Evolutionary conservation across 2,329 filamentous ascomycete genomes (phyloP), one percentile per base, ranked within the genome.

Genomic region (Myriosclerotinia curreyana): DNA sequence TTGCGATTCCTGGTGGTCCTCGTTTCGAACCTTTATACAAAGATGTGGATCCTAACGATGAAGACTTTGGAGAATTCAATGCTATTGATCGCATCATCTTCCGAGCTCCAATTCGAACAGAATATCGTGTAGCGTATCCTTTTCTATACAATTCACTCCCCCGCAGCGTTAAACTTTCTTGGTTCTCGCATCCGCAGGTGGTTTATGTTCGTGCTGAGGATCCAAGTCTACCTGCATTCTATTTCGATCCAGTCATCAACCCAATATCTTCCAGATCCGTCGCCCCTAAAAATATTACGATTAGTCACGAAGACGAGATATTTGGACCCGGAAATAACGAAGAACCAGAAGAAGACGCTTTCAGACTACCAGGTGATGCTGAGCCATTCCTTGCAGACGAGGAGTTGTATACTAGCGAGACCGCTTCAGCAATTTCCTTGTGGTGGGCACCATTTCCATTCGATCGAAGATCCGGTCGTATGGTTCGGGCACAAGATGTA

Each of bases 401-500:
- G 72, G 90, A 95, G 46, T 80, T 99, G 1, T 94, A 92, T 73
- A 97, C 90, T 3, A 86, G 89, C 20, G 91, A 98, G 66, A 99
- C 95, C 5, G 85, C 93, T 3, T 89, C 92, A 15, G 96, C 95
- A 2, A 96, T 99, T 69, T 87, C 92, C 59, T 80, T 99, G 28
- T 99, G 95, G 94, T 99, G 96, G 96, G 94, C 95, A 36, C 96
- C 95, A 31, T 96, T 91, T 75, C 95, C 96, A 0, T 99, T 99
- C 75, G 88, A 99, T 77, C 88, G 92, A 72, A 86, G 95, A 64
- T 98, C 95, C 48, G 95, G 95, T 44, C 89, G 87, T 69, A 99
- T 97, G 93, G 93, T 98, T 66, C 87, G 96, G 62, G 95, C 95
- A 15, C 93, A 99, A 77, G 96, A 99, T 76, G 95, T 99, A 25